These are phyloP conservation scores for Trichoderma afroharzianum DNA, from an alignment of 2,329 filamentous ascomycete genomes.

Conservation along the genomic window DNA sequence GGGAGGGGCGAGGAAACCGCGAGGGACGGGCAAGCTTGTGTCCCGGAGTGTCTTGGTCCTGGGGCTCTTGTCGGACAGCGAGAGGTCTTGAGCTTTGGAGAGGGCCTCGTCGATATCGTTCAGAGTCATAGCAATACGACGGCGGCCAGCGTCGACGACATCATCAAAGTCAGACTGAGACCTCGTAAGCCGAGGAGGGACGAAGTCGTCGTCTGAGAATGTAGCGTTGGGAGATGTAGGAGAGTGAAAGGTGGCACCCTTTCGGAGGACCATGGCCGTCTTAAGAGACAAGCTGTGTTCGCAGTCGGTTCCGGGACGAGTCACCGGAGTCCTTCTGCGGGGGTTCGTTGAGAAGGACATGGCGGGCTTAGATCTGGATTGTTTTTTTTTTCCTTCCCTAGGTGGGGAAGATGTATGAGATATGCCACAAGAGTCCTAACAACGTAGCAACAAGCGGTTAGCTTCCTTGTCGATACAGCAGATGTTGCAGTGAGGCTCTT, in stretches of 20 bases:
- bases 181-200: slow-evolving; percentile 56
- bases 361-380: slow-evolving; percentile 37
- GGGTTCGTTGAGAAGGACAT: slow-evolving; percentile 49
- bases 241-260: slow-evolving; percentile 66
- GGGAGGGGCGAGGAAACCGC: slow-evolving; percentile 55
- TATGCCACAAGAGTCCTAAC: slow-evolving; percentile 32
- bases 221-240: slow-evolving; percentile 42
- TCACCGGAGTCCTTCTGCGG: slow-evolving; percentile 44
- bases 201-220: slow-evolving; percentile 40
- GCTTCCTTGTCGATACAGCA: slow-evolving; percentile 23
- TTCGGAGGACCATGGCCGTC: slow-evolving; percentile 52
- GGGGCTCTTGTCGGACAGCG: slow-evolving; percentile 36
- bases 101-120: slow-evolving; percentile 63
- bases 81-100: slow-evolving; percentile 42
- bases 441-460: slow-evolving; percentile 28
- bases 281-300: slow-evolving; percentile 34
- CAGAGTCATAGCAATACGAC: slow-evolving; percentile 64
- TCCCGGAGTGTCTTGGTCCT: slow-evolving; percentile 42
- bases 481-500: slow-evolving; percentile 16
- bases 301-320: slow-evolving; percentile 34
- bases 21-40: slow-evolving; percentile 57
- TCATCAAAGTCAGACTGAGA: slow-evolving; percentile 69
- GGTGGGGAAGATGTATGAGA: slow-evolving; percentile 28
- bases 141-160: slow-evolving; percentile 65
- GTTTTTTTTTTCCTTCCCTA: slow-evolving; percentile 20